These are phyloP conservation scores for Moesziomyces antarcticus DNA, from an alignment of 1,284 basidiomycete species.

Conservation along the genomic window DNA sequence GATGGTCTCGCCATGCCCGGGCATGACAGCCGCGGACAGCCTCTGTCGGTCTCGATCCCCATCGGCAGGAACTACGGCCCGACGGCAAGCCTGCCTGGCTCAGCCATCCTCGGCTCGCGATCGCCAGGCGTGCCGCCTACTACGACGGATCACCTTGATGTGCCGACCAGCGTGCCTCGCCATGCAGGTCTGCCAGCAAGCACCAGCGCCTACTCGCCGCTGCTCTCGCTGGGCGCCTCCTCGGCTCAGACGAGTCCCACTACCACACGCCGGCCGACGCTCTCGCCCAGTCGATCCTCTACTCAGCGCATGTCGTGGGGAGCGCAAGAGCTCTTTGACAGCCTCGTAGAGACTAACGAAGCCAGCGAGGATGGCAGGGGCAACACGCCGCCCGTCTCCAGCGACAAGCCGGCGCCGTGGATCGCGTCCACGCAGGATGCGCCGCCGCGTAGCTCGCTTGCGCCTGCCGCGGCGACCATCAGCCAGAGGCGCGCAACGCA, in stretches of 20 bases:
- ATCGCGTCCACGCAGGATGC: constrained; percentile 56
- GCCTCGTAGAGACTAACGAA: constrained; percentile 24
- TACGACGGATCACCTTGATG: constrained; percentile 15
- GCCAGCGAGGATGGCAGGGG: not conserved
- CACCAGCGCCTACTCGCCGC: constrained; percentile 49
- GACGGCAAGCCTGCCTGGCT: constrained; percentile 39
- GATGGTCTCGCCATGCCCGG: constrained; percentile 28
- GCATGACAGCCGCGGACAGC: constrained; percentile 32
- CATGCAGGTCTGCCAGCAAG: constrained; percentile 31
- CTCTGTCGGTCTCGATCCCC: constrained; percentile 43
- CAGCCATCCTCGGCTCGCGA: constrained; percentile 42
- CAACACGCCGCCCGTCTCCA: not conserved
- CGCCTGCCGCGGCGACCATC: constrained; percentile 18
- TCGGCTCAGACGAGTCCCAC: constrained; percentile 32
- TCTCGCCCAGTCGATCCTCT: constrained; percentile 24
- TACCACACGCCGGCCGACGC: constrained; percentile 26
- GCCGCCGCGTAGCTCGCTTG: constrained; percentile 9
- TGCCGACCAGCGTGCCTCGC: constrained; percentile 24
- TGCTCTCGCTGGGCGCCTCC: constrained; percentile 33
- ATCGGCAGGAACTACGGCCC: constrained; percentile 25
- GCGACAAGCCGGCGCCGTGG: constrained; percentile 56
- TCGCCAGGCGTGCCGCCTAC: constrained; percentile 29
- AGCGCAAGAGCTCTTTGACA: constrained; percentile 51
- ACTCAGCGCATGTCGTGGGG: constrained; percentile 45
- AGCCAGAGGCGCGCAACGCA: constrained; percentile 29